A percentile compares a stretch with the other conserved stretches of the same genome.
phyloP scores from a whole-genome alignment of 1,284 basidiomycete genomes.

The Cerrena zonata region DNA sequence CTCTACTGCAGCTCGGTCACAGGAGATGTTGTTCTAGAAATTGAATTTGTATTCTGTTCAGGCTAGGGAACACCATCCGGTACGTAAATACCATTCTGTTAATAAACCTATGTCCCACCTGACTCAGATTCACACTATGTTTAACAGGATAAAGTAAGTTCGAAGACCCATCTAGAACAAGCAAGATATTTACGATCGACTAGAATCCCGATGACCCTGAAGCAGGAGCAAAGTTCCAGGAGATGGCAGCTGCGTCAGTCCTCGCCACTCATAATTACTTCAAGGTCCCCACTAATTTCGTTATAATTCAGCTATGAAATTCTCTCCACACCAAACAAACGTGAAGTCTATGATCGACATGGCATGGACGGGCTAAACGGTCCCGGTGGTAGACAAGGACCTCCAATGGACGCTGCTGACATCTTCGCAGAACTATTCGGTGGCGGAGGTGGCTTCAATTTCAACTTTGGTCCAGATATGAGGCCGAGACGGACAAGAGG shows the following conservation, averaged over 20 bases:
- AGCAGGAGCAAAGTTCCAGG: constrained; percentile 78
- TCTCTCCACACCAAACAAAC: constrained; percentile 70
- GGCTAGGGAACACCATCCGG: constrained; percentile 88
- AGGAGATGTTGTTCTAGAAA: too few species aligned
- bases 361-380: constrained; percentile 68
- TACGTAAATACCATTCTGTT: constrained; percentile 38
- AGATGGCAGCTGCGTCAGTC: constrained; percentile 79
- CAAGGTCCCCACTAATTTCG: background rate
- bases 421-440: constrained; percentile 79
- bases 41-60: constrained; percentile 29
- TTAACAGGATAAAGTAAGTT: too few species aligned
- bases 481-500: constrained; percentile 46
- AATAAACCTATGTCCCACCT: constrained; percentile 4
- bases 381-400: constrained; percentile 36
- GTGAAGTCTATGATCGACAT: constrained; percentile 76
- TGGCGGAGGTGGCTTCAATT: constrained; percentile 42
- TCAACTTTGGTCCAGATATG: constrained; percentile 47
- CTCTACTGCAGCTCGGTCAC: constrained; percentile 6
- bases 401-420: constrained; percentile 61
- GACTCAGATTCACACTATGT: too few species aligned
- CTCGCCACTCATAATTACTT: background rate
- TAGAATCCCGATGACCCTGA: constrained; percentile 78
- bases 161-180: too few species aligned
- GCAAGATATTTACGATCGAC: background rate
- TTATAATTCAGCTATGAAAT: constrained; percentile 71